Conservation (phyloP, 345 rosid genomes). For the Tarenaya hassleriana region DNA sequence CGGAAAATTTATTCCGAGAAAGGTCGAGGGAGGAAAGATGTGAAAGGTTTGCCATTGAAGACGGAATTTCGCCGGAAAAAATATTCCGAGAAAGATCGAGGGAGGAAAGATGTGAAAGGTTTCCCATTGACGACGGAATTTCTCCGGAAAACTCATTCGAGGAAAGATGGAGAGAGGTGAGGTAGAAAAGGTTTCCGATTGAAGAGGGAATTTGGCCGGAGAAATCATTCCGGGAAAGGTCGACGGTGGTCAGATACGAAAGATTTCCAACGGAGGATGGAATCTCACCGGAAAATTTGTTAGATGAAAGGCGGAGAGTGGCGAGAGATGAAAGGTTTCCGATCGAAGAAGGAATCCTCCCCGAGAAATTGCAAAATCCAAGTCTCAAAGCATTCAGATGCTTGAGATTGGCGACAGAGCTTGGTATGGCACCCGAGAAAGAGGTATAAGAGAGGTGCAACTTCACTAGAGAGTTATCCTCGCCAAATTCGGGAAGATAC, state of each 20-base stretch:
- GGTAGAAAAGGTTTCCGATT: neutral
- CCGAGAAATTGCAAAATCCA: neutral
- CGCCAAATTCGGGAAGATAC: neutral
- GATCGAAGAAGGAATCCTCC: too few relatives aligned
- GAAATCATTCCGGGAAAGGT: neutral
- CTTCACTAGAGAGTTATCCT: neutral
- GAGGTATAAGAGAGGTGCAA: accelerated
- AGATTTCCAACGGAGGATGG: too few relatives aligned
- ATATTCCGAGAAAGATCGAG: too few relatives aligned
- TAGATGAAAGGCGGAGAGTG: too few relatives aligned
- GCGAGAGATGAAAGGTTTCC: too few relatives aligned
- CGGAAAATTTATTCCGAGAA: neutral
- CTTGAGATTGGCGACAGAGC: neutral
- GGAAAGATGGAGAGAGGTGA: neutral
- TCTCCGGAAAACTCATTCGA: neutral
- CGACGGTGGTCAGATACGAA: too few relatives aligned
- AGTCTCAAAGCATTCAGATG: neutral
- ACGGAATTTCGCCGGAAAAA: too few relatives aligned
- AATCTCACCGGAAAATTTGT: too few relatives aligned
- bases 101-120: neutral
- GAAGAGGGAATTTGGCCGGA: neutral
- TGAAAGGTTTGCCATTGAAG: too few relatives aligned
- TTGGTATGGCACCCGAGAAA: neutral
- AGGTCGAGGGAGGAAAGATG: too few relatives aligned
- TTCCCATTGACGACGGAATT: slow-evolving; percentile 7